Conservation (phyloP, 352 stramenopile genomes). For the Thalassiosira gravida region DNA sequence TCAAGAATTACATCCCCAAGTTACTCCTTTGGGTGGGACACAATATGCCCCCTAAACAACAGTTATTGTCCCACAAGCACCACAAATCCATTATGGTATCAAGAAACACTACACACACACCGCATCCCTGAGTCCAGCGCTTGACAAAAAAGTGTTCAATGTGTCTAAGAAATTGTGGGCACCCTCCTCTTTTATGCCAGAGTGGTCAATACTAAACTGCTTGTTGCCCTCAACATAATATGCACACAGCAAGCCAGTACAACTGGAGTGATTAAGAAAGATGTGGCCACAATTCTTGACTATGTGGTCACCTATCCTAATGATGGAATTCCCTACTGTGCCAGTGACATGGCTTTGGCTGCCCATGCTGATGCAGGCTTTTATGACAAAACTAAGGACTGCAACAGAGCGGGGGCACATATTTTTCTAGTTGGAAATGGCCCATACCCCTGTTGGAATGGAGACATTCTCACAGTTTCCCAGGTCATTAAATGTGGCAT, state of each 20-base stretch:
- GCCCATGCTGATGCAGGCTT: conserved; percentile 47
- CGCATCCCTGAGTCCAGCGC: no score
- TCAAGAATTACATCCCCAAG: conserved; percentile 28
- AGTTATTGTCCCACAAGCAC: not conserved
- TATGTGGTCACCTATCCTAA: conserved; percentile 56
- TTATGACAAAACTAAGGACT: conserved; percentile 21
- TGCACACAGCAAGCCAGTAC: conserved; percentile 17
- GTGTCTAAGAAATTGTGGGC: conserved; percentile 41
- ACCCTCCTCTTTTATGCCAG: conserved; percentile 44
- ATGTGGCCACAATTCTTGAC: conserved; percentile 38
- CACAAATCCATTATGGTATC: conserved; percentile 8
- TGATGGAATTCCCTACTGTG: conserved; percentile 34
- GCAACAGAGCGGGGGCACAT: conserved; percentile 28
- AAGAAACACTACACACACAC: conserved; percentile 26
- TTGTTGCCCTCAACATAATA: conserved; percentile 28
- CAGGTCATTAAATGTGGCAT: conserved; percentile 17
- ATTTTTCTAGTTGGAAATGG: conserved; percentile 23
- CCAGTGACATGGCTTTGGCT: conserved; percentile 44
- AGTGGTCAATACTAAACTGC: conserved; percentile 41
- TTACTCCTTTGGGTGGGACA: conserved; percentile 27
- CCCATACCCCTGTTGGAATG: not conserved
- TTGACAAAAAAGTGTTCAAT: not conserved
- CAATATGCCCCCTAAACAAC: not conserved
- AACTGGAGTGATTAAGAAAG: conserved; percentile 27
- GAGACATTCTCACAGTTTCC: not conserved